These are phyloP conservation scores for Fusarium begoniae DNA, from an alignment of 2,329 filamentous ascomycete species.

Conservation along the genomic window DNA sequence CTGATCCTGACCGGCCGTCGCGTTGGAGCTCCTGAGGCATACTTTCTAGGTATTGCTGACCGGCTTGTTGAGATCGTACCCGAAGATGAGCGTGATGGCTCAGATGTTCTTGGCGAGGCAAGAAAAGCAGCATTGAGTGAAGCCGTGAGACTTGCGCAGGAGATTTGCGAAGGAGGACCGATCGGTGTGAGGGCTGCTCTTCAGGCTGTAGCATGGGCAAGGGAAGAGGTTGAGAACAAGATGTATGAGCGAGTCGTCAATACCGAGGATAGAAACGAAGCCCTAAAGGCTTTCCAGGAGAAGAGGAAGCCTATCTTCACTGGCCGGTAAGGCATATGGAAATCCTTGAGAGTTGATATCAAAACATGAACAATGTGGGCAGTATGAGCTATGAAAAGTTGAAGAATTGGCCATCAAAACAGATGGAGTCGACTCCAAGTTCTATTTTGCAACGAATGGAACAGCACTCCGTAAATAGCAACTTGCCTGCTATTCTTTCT, in stretches of 20 bases:
- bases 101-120: slow-evolving; percentile 63
- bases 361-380: not conserved
- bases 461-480: not conserved
- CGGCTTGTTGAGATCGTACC: slow-evolving; percentile 83
- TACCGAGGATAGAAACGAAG: slow-evolving; percentile 89
- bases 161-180: slow-evolving; percentile 91
- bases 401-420: not conserved
- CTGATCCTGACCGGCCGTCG: slow-evolving; percentile 90
- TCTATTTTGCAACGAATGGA: not conserved
- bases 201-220: slow-evolving; percentile 77
- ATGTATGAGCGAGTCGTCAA: slow-evolving; percentile 86
- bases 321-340: slow-evolving; percentile 52
- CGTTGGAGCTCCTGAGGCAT: slow-evolving; percentile 84
- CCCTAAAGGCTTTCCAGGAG: slow-evolving; percentile 81
- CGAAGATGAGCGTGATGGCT: slow-evolving; percentile 57
- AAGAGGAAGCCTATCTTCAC: slow-evolving; percentile 69
- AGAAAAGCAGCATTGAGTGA: slow-evolving; percentile 76
- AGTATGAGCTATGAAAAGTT: not conserved
- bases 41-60: slow-evolving; percentile 90
- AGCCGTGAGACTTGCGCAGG: slow-evolving; percentile 79
- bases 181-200: slow-evolving; percentile 83
- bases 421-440: not conserved
- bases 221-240: slow-evolving; percentile 82
- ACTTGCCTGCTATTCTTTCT: slow-evolving; percentile 10
- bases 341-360: not conserved